Conservation (phyloP, 2,329 filamentous ascomycete species). For the Leptographium wingfieldii region DNA sequence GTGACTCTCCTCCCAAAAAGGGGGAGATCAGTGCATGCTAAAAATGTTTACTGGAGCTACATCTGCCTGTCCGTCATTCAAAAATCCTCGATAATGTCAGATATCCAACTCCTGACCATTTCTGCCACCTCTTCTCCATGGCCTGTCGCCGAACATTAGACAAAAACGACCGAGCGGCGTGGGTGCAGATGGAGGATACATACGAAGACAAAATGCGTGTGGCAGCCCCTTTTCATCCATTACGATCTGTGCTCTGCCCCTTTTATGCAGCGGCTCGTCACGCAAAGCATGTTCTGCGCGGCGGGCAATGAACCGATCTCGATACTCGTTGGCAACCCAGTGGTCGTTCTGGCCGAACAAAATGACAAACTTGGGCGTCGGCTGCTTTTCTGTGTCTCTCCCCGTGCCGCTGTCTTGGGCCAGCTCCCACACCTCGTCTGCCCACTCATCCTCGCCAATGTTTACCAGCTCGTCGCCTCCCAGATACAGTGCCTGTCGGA, state of each 20-base stretch:
- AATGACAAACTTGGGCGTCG: slow-evolving; percentile 41
- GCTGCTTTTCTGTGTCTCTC: neutral
- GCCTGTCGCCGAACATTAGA: slow-evolving; percentile 18
- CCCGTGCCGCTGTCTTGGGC: slow-evolving; percentile 10
- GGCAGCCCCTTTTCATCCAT: slow-evolving; percentile 42
- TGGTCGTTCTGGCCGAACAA: slow-evolving; percentile 48
- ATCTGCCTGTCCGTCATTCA: neutral
- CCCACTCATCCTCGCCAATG: slow-evolving; percentile 48
- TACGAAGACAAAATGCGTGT: slow-evolving; percentile 49
- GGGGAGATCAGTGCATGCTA: neutral
- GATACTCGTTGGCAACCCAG: slow-evolving; percentile 45
- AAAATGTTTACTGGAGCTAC: no score
- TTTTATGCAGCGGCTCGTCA: slow-evolving; percentile 15
- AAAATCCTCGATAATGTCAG: slow-evolving; percentile 30
- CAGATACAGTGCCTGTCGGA: slow-evolving; percentile 47
- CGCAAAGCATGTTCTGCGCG: slow-evolving; percentile 20
- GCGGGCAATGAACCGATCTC: slow-evolving; percentile 42
- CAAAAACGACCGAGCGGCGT: neutral
- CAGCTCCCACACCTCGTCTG: slow-evolving; percentile 43
- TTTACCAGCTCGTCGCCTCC: slow-evolving; percentile 46
- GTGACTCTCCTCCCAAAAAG: no score
- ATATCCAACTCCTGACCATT: slow-evolving; percentile 34
- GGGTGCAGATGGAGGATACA: slow-evolving; percentile 15
- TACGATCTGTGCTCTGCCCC: slow-evolving; percentile 31
- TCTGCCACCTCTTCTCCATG: slow-evolving; percentile 36